Conservation (phyloP, 257 asterid species). For the Jaltomata sinuosa region DNA sequence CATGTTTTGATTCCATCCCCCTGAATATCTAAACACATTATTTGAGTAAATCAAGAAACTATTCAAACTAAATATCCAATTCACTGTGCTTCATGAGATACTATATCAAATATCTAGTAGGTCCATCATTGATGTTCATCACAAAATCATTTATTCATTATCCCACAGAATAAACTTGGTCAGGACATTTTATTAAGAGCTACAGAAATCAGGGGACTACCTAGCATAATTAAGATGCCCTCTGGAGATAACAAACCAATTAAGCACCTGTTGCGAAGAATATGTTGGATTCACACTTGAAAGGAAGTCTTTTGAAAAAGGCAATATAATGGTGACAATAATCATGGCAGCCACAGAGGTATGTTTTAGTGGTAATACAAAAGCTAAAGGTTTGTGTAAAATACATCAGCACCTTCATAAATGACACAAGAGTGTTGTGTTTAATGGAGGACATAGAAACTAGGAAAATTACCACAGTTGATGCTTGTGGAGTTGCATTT, state of each 20-base stretch:
- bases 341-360: slow-evolving; percentile 90
- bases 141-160: slow-evolving; percentile 56
- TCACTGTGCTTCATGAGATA: background rate
- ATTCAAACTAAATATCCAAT: background rate
- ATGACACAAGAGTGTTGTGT: background rate
- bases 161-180: slow-evolving; percentile 88
- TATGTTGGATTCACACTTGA: slow-evolving; percentile 82
- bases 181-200: slow-evolving; percentile 75
- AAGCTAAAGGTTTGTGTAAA: background rate
- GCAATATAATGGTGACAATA: slow-evolving; percentile 51
- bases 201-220: slow-evolving; percentile 35
- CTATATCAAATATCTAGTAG: slow-evolving; percentile 3
- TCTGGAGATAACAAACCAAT: slow-evolving; percentile 67
- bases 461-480: background rate
- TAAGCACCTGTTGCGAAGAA: slow-evolving; percentile 72
- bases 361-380: slow-evolving; percentile 4
- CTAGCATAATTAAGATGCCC: slow-evolving; percentile 61
- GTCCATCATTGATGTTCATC: slow-evolving; percentile 63
- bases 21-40: background rate
- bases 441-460: background rate
- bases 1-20: background rate
- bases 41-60: background rate
- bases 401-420: background rate
- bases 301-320: slow-evolving; percentile 47
- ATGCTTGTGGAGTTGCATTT: background rate